A percentile compares a stretch with the other conserved stretches of the same genome.
Evolutionary conservation across 225 moss, liverwort and hornwort species (phyloP).

Genomic region (Sphagnum tenellum): DNA sequence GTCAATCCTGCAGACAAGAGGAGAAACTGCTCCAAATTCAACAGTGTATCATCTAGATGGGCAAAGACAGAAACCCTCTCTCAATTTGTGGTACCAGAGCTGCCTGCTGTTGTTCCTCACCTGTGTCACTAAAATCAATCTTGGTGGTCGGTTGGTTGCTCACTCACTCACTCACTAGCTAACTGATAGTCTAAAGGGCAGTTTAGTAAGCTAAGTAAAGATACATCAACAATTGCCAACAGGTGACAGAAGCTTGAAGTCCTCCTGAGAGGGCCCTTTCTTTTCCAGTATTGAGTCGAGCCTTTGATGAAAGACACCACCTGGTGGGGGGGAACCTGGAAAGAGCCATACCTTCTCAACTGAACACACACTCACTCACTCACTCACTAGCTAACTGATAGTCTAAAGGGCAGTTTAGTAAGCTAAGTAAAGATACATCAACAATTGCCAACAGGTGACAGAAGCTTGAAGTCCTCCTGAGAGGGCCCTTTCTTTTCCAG

Average conservation of each 20-base stretch:
- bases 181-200: too few species aligned
- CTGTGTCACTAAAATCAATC: too few species aligned
- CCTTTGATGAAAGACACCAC: not conserved
- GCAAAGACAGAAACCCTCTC: too few species aligned
- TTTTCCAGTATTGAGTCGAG: not conserved
- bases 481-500: conserved; percentile 2
- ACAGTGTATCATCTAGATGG: too few species aligned
- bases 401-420: not conserved
- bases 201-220: not conserved
- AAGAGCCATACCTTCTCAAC: too few species aligned
- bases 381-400: too few species aligned
- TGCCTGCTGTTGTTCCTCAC: too few species aligned
- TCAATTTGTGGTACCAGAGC: too few species aligned
- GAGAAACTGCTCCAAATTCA: too few species aligned
- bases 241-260: conserved; percentile 30
- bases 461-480: conserved; percentile 21
- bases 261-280: conserved; percentile 11
- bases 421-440: not conserved
- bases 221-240: conserved; percentile 10
- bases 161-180: too few species aligned
- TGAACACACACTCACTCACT: not conserved
- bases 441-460: conserved; percentile 29
- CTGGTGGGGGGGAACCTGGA: not conserved
- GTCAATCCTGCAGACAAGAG: too few species aligned
- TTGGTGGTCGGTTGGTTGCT: too few species aligned